These are phyloP conservation scores for Chaetomium strumarium DNA, from an alignment of 2,329 filamentous ascomycete genomes.

Conservation along the genomic window DNA sequence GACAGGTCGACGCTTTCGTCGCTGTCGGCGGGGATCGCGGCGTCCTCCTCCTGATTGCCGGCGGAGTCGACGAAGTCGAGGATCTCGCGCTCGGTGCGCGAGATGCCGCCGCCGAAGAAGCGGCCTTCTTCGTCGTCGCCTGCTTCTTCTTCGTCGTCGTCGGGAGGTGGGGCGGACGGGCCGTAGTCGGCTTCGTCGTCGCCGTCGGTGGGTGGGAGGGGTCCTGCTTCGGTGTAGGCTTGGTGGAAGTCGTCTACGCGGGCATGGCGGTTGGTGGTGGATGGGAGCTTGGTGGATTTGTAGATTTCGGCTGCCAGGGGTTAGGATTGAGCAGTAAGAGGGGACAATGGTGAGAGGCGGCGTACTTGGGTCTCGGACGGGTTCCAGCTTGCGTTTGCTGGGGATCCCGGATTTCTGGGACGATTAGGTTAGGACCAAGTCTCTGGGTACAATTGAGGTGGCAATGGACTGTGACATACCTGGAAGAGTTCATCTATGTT, in stretches of 20 bases:
- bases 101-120: slow-evolving; percentile 92
- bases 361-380: slow-evolving; percentile 57
- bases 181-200: slow-evolving; percentile 44
- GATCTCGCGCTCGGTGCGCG: slow-evolving; percentile 70
- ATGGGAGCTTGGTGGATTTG: slow-evolving; percentile 52
- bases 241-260: slow-evolving; percentile 40
- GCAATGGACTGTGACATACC: slow-evolving; percentile 29
- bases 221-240: slow-evolving; percentile 40
- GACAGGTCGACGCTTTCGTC: slow-evolving; percentile 79
- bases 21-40: slow-evolving; percentile 35
- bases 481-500: slow-evolving; percentile 57
- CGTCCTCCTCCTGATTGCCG: slow-evolving; percentile 35
- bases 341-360: slow-evolving; percentile 10
- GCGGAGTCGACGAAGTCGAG: slow-evolving; percentile 80
- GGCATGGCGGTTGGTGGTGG: slow-evolving; percentile 40
- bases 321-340: slow-evolving; percentile 1
- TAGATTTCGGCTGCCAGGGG: slow-evolving; percentile 50
- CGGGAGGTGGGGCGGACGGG: slow-evolving; percentile 42
- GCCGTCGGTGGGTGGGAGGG: slow-evolving; percentile 41
- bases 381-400: slow-evolving; percentile 60
- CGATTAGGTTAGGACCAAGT: neutral
- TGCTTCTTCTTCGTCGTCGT: slow-evolving; percentile 44
- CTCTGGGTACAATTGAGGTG: neutral
- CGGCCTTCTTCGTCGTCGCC: slow-evolving; percentile 82
- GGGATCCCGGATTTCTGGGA: slow-evolving; percentile 39